Evolutionary conservation across 192 early-diverging fungal genomes (phyloP), one percentile per base, ranked within the genome.

Genomic region (Diversispora epigaea): DNA sequence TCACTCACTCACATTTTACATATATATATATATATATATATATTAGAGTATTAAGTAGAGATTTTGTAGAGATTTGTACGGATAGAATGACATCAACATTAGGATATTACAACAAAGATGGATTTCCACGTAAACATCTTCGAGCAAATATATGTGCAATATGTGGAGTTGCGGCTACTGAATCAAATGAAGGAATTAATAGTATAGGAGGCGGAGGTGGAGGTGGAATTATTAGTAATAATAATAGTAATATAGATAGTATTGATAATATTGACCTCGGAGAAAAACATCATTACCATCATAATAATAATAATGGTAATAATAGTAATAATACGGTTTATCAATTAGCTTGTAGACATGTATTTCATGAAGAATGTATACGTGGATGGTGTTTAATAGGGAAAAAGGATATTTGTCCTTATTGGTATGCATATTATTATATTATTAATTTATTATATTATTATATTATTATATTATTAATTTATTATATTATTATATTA

Each of bases 331-430:
- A 32, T 32, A 32, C 25, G 25, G 79, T 81, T 22, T 80, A 80
- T 67, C 80, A 70, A 32, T 80, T 78, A 68, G 81, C 80, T 58
- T 89, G 87, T 67, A 78, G 83, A 43, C 87, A 89, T 64, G 81
- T 82, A 32, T 89, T 89, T 68, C 87, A 89, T 62, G 86, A 89
- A 68, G 84, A 87, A 45, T 89, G 87, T 78, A 89, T 89, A 77
- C 86, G 87, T 58, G 87, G 87, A 22, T 89, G 87, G 87, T 87
- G 86, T 62, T 71, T 89, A 62, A 84, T 89, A 62, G 87, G 87
- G 56, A 89, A 89, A 72, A 89, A 86, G 69, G 87, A 89, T 62
- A 86, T 86, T 68, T 89, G 87, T 71, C 87, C 87, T 40, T 89
- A 89, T 68, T 89, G 84, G 84, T 85, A 74, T 71, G 75, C 65